Percentiles rank a stretch among this genome's conserved stretches.
Evolutionary conservation across 768 basidiomycete genomes (phyloP).

Genomic region (Pholiota molesta): DNA sequence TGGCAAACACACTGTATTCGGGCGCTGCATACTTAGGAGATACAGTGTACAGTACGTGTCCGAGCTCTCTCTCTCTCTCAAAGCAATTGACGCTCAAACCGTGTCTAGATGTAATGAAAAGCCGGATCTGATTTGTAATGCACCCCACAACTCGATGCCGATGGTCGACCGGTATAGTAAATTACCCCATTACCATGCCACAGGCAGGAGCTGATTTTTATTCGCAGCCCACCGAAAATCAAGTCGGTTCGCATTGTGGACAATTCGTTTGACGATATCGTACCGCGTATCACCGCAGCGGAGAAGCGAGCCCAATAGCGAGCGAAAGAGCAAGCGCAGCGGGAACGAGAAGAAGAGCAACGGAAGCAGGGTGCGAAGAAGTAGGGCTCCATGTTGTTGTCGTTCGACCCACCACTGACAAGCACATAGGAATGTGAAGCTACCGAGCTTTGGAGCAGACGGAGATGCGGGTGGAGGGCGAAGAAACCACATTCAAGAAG

Average conservation of each 20-base stretch:
- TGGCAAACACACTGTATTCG: constrained; percentile 94
- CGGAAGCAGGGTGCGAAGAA: constrained; percentile 84
- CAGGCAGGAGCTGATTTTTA: neutral
- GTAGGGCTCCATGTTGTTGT: constrained; percentile 43
- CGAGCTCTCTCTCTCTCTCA: neutral
- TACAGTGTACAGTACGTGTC: constrained; percentile 80
- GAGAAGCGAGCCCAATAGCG: constrained; percentile 85
- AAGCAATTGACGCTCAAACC: neutral
- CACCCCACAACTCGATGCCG: constrained; percentile 64
- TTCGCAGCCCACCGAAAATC: constrained; percentile 85
- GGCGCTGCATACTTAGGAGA: constrained; percentile 87
- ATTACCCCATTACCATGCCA: constrained; percentile 27
- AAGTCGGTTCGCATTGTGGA: constrained; percentile 82
- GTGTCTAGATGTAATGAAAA: constrained; percentile 82
- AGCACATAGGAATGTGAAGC: constrained; percentile 74
- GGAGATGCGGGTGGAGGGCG: constrained; percentile 67
- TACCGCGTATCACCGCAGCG: constrained; percentile 94
- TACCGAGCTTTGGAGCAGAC: constrained; percentile 86
- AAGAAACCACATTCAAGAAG: constrained; percentile 60
- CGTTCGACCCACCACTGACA: neutral
- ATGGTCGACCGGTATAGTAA: constrained; percentile 82
- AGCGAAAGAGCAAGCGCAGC: constrained; percentile 75
- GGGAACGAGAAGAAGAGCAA: constrained; percentile 77
- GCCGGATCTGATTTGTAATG: constrained; percentile 6
- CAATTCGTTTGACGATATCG: constrained; percentile 94